Conservation (phyloP, 306 rosid genomes). For the Corylus avellana region DNA sequence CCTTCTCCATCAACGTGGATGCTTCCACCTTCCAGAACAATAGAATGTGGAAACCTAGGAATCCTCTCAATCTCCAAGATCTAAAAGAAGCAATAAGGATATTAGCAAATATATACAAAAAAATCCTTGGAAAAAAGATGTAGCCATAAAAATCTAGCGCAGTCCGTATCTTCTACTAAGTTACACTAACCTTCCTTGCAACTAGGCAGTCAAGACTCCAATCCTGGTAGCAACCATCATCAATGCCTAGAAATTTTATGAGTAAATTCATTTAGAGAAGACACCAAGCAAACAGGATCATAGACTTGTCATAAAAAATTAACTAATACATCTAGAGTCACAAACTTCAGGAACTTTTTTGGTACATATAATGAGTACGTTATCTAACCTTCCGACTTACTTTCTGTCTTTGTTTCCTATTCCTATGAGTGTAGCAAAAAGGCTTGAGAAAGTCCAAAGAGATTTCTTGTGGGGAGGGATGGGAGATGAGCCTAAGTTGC, state of each 20-base stretch:
- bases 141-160: background rate
- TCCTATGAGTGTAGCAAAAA: too few relatives aligned
- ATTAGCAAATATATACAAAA: background rate
- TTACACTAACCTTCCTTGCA: constrained; percentile 61
- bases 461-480: too few relatives aligned
- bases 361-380: background rate
- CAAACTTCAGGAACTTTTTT: background rate
- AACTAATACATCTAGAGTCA: constrained; percentile 1
- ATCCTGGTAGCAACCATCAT: constrained; percentile 74
- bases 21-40: constrained; percentile 96
- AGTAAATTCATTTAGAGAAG: constrained; percentile 19
- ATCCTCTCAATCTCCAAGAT: constrained; percentile 69
- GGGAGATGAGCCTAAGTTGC: too few relatives aligned
- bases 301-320: background rate
- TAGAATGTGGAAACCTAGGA: constrained; percentile 64
- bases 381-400: too few relatives aligned
- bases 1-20: constrained; percentile 99
- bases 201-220: constrained; percentile 79
- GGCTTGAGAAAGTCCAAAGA: too few relatives aligned
- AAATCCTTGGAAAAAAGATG: background rate
- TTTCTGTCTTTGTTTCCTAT: too few relatives aligned
- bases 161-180: background rate
- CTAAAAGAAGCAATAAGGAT: constrained; percentile 42
- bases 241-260: constrained; percentile 48
- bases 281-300: constrained; percentile 2